Conservation (phyloP, 768 basidiomycete genomes). For the Tricholoma matsutake region DNA sequence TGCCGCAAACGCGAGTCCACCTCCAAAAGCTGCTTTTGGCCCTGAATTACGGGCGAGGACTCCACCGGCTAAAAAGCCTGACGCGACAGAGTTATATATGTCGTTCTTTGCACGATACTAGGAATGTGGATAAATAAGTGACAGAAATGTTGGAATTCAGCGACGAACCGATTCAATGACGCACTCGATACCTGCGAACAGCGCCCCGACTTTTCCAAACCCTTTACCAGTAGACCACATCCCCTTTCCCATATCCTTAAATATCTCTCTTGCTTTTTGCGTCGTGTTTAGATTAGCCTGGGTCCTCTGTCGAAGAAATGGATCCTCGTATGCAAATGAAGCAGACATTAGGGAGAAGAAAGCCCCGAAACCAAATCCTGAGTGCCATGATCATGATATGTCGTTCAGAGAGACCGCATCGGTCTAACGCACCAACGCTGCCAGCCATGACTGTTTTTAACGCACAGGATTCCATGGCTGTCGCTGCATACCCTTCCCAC, state of each 20-base stretch:
- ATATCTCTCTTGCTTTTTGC: slow-evolving; percentile 81
- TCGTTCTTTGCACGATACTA: slow-evolving; percentile 97
- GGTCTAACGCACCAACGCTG: slow-evolving; percentile 62
- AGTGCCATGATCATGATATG: neutral
- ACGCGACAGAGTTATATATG: slow-evolving; percentile 84
- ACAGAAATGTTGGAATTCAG: neutral
- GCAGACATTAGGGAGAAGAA: slow-evolving; percentile 97
- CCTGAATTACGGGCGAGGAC: slow-evolving; percentile 86
- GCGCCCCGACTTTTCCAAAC: slow-evolving; percentile 90
- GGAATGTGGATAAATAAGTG: neutral
- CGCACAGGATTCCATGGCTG: slow-evolving; percentile 84
- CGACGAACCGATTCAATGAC: slow-evolving; percentile 86
- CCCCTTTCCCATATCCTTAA: slow-evolving; percentile 91
- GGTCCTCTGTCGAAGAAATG: slow-evolving; percentile 65
- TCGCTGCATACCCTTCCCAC: slow-evolving; percentile 66
- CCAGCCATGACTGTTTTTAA: slow-evolving; percentile 81
- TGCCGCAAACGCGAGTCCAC: slow-evolving; percentile 88
- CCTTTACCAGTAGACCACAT: slow-evolving; percentile 91
- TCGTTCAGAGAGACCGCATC: slow-evolving; percentile 12
- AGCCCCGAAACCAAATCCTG: slow-evolving; percentile 89
- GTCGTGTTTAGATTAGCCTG: slow-evolving; percentile 54
- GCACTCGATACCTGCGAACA: slow-evolving; percentile 96
- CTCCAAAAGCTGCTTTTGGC: slow-evolving; percentile 81
- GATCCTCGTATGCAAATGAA: slow-evolving; percentile 94
- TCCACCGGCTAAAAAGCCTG: slow-evolving; percentile 87